A percentile compares a stretch with the other conserved stretches of the same genome.
Conservation (phyloP, 2,329 filamentous ascomycete species). For the Aspergillus felis region DNA sequence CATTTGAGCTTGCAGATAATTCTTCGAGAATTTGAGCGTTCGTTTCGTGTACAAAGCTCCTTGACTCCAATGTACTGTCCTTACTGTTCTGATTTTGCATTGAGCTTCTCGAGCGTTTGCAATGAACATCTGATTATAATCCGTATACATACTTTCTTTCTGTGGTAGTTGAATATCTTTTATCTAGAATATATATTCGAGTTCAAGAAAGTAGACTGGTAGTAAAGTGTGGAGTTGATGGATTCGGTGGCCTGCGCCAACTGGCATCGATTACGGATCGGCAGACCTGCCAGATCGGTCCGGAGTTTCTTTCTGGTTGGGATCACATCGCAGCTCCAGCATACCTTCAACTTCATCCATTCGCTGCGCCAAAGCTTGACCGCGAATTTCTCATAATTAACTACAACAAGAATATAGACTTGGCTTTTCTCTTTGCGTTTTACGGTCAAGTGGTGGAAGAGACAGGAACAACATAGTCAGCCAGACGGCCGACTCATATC, state of each 20-base stretch:
- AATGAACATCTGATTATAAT: not conserved
- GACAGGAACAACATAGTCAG: not conserved
- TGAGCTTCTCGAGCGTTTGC: not conserved
- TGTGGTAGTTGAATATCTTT: not conserved
- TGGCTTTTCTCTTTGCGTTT: not conserved
- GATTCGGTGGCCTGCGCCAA: not conserved
- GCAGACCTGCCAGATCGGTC: slow-evolving; percentile 5
- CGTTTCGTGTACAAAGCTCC: not conserved
- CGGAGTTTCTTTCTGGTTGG: not conserved
- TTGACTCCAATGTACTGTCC: not conserved
- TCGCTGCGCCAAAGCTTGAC: not conserved
- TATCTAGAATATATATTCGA: not conserved
- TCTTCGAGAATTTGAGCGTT: not conserved
- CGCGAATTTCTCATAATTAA: not conserved
- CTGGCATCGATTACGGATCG: not conserved
- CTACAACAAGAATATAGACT: not conserved
- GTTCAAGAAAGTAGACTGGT: not conserved
- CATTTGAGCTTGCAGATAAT: not conserved
- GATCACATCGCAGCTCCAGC: not conserved
- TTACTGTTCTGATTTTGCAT: not conserved
- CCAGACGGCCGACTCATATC: not conserved
- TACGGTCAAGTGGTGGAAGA: not conserved
- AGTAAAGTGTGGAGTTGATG: not conserved
- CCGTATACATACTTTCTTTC: not conserved
- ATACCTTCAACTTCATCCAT: not conserved